Base-by-base conservation (phyloP, 148 eudicot species). In the Mesembryanthemum crystallinum region DNA sequence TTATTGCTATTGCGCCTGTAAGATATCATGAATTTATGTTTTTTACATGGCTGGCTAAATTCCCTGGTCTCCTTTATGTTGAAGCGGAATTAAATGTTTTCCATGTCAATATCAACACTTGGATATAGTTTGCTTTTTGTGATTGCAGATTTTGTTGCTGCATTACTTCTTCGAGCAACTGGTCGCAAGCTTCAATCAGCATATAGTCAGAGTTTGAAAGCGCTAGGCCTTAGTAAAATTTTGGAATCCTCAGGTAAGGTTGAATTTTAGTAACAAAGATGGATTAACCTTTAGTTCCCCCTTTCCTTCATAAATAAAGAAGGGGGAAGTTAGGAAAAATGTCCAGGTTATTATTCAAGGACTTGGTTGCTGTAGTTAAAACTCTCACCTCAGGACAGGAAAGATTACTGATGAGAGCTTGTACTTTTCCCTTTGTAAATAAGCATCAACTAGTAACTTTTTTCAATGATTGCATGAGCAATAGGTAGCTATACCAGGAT, bases 61-160 rank as follows among this genome's bases (percentile, higher is more conserved):
- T 57, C 28, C 59, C 23, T 65, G 51, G 8, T 32, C 28, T 54
- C 28, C 23, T 29, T 47, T 47, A 42, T 61, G 18, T 59, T 15
- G 52, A 21, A 39, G 17, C 39, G 7, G 18, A 51, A 13, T 37
- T 47, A 55, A 66, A 0, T 13, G 13, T 17, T 65, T 28, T 49
- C 29, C 14, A 21, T 29, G 60, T 79, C 78, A 77, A 78, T 81
- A 77, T 88, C 87, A 85, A 82, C 87, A 54, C 82, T 83, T 84
- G 92, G 92, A 91, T 87, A 86, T 86, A 95, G 98, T 89, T 87
- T 90, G 84, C 91, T 91, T 75, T 95, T 88, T 89, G 98, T 95
- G 82, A 71, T 90, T 78, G 97, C 98, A 95, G 98, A 95, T 88
- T 80, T 92, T 73, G 45, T 88, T 67, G 71, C 90, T 81, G 97